Percentiles rank a stretch among this genome's conserved stretches.
phyloP scores from a whole-genome alignment of 139 green algal species.

The Closterium sp. region DNA sequence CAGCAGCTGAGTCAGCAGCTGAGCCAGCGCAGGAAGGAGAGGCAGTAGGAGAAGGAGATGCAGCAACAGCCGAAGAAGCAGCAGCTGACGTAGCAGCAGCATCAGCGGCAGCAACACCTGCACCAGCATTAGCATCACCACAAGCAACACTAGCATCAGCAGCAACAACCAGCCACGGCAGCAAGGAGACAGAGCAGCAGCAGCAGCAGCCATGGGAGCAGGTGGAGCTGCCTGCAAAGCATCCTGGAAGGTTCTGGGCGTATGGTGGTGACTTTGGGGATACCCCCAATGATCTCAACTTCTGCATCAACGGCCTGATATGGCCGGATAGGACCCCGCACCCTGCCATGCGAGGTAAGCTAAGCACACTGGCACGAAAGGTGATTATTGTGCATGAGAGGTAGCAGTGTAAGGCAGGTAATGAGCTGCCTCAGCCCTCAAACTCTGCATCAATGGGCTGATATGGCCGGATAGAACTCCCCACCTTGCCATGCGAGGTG shows the following conservation, averaged over 20 bases:
- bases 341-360: constrained; percentile 25
- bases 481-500: constrained; percentile 42
- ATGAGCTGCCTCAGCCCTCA: constrained; percentile 65
- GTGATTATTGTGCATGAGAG: too few relatives aligned
- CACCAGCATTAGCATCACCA: neutral
- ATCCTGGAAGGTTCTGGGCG: constrained; percentile 53
- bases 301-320: constrained; percentile 88
- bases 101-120: neutral
- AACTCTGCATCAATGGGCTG: constrained; percentile 94
- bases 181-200: too few relatives aligned
- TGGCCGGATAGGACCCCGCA: constrained; percentile 52
- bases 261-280: constrained; percentile 96
- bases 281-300: constrained; percentile 82
- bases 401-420: neutral
- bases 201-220: constrained; percentile 3
- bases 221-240: neutral
- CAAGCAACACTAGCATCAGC: too few relatives aligned
- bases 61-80: neutral
- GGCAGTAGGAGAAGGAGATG: neutral
- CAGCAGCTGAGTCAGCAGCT: neutral
- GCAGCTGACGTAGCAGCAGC: too few relatives aligned
- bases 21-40: neutral
- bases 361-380: too few relatives aligned
- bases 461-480: constrained; percentile 48
- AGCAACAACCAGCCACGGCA: too few relatives aligned